Percentiles rank a stretch among this genome's conserved stretches.
Evolutionary conservation across 2,329 filamentous ascomycete genomes (phyloP).

Genomic region (Sarocladium strictum): DNA sequence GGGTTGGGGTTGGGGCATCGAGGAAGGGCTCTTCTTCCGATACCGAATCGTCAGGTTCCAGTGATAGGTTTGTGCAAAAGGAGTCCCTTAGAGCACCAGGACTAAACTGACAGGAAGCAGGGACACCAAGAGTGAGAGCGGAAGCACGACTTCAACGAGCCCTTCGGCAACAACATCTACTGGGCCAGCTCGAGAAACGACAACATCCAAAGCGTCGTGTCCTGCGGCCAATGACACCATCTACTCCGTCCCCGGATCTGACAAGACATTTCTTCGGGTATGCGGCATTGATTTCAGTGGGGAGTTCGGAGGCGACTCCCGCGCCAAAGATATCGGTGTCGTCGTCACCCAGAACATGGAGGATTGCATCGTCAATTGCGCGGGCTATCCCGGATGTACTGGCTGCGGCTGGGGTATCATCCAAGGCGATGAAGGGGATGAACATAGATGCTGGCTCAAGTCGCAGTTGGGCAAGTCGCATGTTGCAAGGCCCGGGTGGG

Average conservation of each 20-base stretch:
- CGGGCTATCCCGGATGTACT: slow-evolving; percentile 30
- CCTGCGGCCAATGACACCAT: slow-evolving; percentile 37
- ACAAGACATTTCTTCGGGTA: slow-evolving; percentile 34
- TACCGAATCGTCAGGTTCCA: neutral
- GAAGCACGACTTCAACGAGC: slow-evolving; percentile 12
- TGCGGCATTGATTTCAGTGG: slow-evolving; percentile 40
- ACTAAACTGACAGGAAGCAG: neutral
- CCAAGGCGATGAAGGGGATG: slow-evolving; percentile 29
- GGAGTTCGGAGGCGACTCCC: slow-evolving; percentile 17
- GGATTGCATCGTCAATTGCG: slow-evolving; percentile 39
- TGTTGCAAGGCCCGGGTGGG: slow-evolving; percentile 30
- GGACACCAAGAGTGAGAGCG: neutral
- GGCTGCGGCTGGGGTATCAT: slow-evolving; percentile 40
- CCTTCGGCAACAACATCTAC: slow-evolving; percentile 13
- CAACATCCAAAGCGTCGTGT: slow-evolving; percentile 27
- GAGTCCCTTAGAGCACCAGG: neutral
- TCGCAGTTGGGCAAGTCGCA: slow-evolving; percentile 26
- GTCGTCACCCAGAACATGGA: slow-evolving; percentile 32
- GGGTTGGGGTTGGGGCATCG: slow-evolving; percentile 20
- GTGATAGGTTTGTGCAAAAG: slow-evolving; percentile 5
- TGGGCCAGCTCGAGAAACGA: slow-evolving; percentile 15
- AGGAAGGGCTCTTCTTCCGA: slow-evolving; percentile 7
- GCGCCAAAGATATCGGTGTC: slow-evolving; percentile 28
- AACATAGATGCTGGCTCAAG: slow-evolving; percentile 40
- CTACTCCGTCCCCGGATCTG: slow-evolving; percentile 34